Percentiles rank a stretch among this genome's conserved stretches.
phyloP scores from a whole-genome alignment of 1,139 yeast species.

The Lodderomyces parapsilosis region DNA sequence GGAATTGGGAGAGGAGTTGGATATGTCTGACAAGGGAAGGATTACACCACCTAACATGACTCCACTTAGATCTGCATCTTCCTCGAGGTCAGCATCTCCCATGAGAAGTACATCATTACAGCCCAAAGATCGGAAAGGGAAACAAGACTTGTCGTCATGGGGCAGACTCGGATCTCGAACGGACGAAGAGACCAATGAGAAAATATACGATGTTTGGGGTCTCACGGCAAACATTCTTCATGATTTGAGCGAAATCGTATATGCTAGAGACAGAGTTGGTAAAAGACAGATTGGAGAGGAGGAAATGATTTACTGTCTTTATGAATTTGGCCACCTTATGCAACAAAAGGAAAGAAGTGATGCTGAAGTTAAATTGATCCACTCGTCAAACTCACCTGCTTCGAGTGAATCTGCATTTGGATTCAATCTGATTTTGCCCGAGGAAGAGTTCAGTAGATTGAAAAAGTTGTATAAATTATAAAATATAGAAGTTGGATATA shows the following conservation, averaged over 20 bases:
- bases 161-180: slow-evolving; percentile 44
- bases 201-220: slow-evolving; percentile 82
- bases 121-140: slow-evolving; percentile 6
- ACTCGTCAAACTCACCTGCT: slow-evolving; percentile 20
- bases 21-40: slow-evolving; percentile 15
- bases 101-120: slow-evolving; percentile 1
- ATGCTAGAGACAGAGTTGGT: slow-evolving; percentile 16
- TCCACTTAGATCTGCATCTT: slow-evolving; percentile 9
- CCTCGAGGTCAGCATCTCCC: slow-evolving; percentile 3
- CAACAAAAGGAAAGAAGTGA: slow-evolving; percentile 31
- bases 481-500: not conserved
- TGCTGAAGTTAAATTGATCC: slow-evolving; percentile 37
- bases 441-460: slow-evolving; percentile 42
- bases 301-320: slow-evolving; percentile 57
- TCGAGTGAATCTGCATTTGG: slow-evolving; percentile 30
- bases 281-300: slow-evolving; percentile 56
- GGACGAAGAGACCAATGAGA: slow-evolving; percentile 37
- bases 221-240: slow-evolving; percentile 82
- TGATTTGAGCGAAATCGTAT: slow-evolving; percentile 67
- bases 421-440: slow-evolving; percentile 51
- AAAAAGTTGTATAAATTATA: slow-evolving; percentile 39
- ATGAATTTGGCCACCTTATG: slow-evolving; percentile 51
- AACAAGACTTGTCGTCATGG: slow-evolving; percentile 25
- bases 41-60: slow-evolving; percentile 15
- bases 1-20: slow-evolving; percentile 16